Conservation (phyloP, 108 stramenopile species). For the Mediolabrus comicus region DNA sequence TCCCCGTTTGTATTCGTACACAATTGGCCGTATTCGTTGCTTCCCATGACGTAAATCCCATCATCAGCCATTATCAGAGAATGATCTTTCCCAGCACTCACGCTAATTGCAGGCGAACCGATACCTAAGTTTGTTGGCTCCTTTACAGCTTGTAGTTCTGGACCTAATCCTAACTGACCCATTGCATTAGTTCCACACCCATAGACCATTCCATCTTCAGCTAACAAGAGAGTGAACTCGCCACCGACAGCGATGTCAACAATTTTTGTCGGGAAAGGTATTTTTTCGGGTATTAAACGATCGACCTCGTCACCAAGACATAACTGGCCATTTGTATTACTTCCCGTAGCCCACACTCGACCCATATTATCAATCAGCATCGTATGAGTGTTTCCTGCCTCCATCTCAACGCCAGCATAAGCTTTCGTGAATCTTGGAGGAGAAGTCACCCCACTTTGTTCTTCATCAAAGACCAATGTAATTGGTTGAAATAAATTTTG, state of each 20-base stretch:
- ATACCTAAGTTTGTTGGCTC: slow-evolving; percentile 17
- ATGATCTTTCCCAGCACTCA: slow-evolving; percentile 32
- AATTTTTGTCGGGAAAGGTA: slow-evolving; percentile 34
- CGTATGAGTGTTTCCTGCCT: slow-evolving; percentile 21
- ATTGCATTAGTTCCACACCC: slow-evolving; percentile 50
- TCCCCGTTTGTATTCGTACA: slow-evolving; percentile 33
- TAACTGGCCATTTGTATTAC: slow-evolving; percentile 34
- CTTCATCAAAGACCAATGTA: slow-evolving; percentile 27
- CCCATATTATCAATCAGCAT: slow-evolving; percentile 37
- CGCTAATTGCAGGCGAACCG: slow-evolving; percentile 5
- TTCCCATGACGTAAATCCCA: slow-evolving; percentile 36
- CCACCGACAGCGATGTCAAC: slow-evolving; percentile 50
- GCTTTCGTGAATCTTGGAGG: slow-evolving; percentile 28
- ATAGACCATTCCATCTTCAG: slow-evolving; percentile 33
- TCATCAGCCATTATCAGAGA: slow-evolving; percentile 30
- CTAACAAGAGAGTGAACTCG: slow-evolving; percentile 43
- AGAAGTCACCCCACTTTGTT: slow-evolving; percentile 8
- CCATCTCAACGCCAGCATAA: slow-evolving; percentile 42
- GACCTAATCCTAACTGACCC: slow-evolving; percentile 49
- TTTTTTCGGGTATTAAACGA: slow-evolving; percentile 34
- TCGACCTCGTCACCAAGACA: slow-evolving; percentile 36
- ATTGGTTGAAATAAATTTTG: slow-evolving; percentile 32
- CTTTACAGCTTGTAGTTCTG: slow-evolving; percentile 1
- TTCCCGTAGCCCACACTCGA: slow-evolving; percentile 38
- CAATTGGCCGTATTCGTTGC: slow-evolving; percentile 39